Base-by-base conservation (phyloP, 805 yeast species). In the Nadsonia fulvescens region DNA sequence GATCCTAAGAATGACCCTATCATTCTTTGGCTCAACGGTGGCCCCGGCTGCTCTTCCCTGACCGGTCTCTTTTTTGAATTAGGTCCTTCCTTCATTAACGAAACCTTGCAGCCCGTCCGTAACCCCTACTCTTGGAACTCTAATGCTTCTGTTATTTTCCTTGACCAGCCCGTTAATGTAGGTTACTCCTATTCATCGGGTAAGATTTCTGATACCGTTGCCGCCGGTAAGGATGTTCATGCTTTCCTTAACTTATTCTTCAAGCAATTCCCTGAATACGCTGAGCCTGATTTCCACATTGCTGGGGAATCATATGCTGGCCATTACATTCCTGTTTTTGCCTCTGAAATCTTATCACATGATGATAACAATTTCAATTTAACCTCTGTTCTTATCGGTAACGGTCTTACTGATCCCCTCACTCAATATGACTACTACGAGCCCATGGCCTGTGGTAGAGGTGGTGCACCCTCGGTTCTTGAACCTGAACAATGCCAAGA, bases 261-360 rank as follows among this genome's bases (percentile, higher is more conserved):
- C 62, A 69, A 73, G 47, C 72, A 76, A 42, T 82, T 79, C 61
- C 92, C 94, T 25, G 68, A 79, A 48, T 72, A 72, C 51, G 43
- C 59, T 26, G 51, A 60, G 31, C 29, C 32, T 32, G 61, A 62
- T 22, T 79, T 82, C 70, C 93, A 81, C 53, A 76, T 82, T 47
- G 75, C 93, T 25, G 95, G 95, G 40, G 95, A 82, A 51, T 77
- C 92, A 10, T 82, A 83, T 46, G 95, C 86, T 14, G 95, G 95
- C 28, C 93, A 81, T 51, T 83, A 86, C 56, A 74, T 86, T 37
- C 98, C 98, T 10, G 78, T 66, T n/a, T 77, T 68, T 39, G 74
- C 72, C 23, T 56, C 58, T 24, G 71, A 66, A 40, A 65, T 69
- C 32, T 32, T 56, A 51, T 32, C 38, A 14, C 44, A 38, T 27